phyloP scores from a whole-genome alignment of 2,329 filamentous ascomycete species.

The Colletotrichum sp. region DNA sequence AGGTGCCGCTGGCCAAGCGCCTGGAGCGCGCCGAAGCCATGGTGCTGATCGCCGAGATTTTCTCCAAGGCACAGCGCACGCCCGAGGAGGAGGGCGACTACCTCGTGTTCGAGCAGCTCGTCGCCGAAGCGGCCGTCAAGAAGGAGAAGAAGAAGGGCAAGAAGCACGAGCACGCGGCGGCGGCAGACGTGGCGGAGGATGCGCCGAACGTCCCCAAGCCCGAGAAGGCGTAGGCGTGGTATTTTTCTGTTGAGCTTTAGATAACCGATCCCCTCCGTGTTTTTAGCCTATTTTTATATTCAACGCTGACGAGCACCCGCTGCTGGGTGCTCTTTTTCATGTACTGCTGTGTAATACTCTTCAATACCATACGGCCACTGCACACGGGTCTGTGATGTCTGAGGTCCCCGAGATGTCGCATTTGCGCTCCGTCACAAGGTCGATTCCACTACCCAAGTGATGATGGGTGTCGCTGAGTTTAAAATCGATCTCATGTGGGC shows the following conservation, averaged over 20 bases:
- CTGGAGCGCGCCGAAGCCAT: constrained; percentile 91
- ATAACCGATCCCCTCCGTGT: not conserved
- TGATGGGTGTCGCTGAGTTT: not conserved
- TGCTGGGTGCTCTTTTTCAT: not conserved
- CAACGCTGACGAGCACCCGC: not conserved
- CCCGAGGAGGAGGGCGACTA: constrained; percentile 98
- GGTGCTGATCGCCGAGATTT: constrained; percentile 87
- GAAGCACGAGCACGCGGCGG: constrained; percentile 60
- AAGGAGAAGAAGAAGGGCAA: constrained; percentile 85
- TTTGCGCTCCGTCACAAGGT: not conserved
- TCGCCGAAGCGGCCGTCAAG: constrained; percentile 94
- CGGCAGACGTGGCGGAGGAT: constrained; percentile 29
- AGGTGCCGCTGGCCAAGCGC: constrained; percentile 81
- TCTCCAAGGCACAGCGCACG: constrained; percentile 83
- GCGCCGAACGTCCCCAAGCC: constrained; percentile 29
- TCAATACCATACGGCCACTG: not conserved
- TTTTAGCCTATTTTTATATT: not conserved
- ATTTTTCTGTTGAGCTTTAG: not conserved
- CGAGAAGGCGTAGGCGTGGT: not conserved
- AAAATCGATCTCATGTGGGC: not conserved
- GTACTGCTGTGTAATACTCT: not conserved
- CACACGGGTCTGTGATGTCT: not conserved
- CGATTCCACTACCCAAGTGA: not conserved
- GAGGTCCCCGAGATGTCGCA: not conserved
- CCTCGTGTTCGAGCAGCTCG: constrained; percentile 97